Conservation (phyloP, 768 basidiomycete species). For the Calvatia gigantea region DNA sequence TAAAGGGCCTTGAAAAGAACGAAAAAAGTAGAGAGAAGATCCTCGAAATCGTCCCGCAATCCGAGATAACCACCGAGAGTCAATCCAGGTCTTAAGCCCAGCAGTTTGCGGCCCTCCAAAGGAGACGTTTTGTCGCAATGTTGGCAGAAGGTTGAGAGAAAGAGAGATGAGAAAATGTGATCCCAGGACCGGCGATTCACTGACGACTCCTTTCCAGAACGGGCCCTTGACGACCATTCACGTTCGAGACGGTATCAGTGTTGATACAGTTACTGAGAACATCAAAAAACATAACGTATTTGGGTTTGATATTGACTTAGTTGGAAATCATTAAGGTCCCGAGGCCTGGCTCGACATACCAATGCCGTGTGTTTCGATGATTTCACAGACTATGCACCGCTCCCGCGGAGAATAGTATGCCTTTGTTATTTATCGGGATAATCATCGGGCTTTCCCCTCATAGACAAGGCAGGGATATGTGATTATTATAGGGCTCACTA, state of each 20-base stretch:
- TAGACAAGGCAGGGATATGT: too few relatives aligned
- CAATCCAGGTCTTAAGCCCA: neutral
- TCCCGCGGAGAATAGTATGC: too few relatives aligned
- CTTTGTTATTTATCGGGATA: too few relatives aligned
- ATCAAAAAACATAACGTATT: slow-evolving; percentile 1
- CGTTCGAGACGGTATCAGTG: neutral
- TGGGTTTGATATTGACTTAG: too few relatives aligned
- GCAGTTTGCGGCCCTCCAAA: slow-evolving; percentile 8
- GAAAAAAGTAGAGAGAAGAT: slow-evolving; percentile 5
- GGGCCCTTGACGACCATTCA: slow-evolving; percentile 15
- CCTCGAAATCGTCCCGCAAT: slow-evolving; percentile 10
- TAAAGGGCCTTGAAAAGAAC: neutral
- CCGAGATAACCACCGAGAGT: neutral
- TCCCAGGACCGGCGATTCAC: neutral
- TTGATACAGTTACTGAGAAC: slow-evolving; percentile 6
- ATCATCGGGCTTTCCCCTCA: too few relatives aligned
- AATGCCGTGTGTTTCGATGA: too few relatives aligned
- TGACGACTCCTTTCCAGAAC: neutral
- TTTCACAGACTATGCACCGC: too few relatives aligned
- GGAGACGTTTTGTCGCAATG: slow-evolving; percentile 12
- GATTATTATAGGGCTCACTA: too few relatives aligned
- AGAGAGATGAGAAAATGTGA: neutral
- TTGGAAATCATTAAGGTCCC: too few relatives aligned
- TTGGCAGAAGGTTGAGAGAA: neutral
- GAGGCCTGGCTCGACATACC: too few relatives aligned